phyloP scores from a whole-genome alignment of 768 basidiomycete species.

The Hebeloma cylindrosporum region DNA sequence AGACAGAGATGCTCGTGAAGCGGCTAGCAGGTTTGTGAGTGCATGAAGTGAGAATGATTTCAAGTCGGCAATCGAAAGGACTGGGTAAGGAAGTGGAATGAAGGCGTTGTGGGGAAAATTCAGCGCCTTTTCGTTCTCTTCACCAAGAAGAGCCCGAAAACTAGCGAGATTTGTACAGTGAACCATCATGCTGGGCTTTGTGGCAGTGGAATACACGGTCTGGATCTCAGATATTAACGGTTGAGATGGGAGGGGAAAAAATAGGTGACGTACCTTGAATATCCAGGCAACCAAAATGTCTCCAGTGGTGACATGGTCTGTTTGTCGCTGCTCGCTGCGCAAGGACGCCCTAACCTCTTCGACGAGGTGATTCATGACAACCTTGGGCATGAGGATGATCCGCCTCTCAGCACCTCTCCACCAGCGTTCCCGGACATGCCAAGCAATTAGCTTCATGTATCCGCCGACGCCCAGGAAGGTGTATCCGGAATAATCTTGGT shows the following conservation, averaged over 20 bases:
- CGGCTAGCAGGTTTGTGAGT: slow-evolving; percentile 23
- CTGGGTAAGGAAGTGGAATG: slow-evolving; percentile 41
- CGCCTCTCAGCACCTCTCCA: slow-evolving; percentile 37
- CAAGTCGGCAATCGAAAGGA: slow-evolving; percentile 34
- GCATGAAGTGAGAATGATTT: slow-evolving; percentile 29
- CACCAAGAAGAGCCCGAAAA: slow-evolving; percentile 31
- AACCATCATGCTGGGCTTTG: slow-evolving; percentile 28
- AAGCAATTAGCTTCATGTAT: slow-evolving; percentile 31
- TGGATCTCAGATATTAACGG: slow-evolving; percentile 14
- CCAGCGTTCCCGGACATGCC: slow-evolving; percentile 36
- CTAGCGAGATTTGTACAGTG: slow-evolving; percentile 40
- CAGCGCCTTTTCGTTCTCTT: slow-evolving; percentile 18
- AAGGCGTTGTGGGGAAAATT: slow-evolving; percentile 41
- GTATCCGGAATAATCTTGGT: slow-evolving; percentile 24
- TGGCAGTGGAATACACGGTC: slow-evolving; percentile 36
- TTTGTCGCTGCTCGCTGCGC: slow-evolving; percentile 14
- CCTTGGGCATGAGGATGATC: slow-evolving; percentile 34
- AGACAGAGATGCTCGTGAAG: slow-evolving; percentile 21
- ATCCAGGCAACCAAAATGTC: slow-evolving; percentile 44
- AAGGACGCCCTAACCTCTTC: slow-evolving; percentile 30
- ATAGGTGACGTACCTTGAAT: slow-evolving; percentile 31
- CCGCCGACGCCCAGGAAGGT: slow-evolving; percentile 29
- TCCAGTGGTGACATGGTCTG: slow-evolving; percentile 31
- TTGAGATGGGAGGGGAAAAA: background rate
- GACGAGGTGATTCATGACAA: slow-evolving; percentile 28